Conservation (phyloP, 305 asterid species). For the Rubia tinctorum region DNA sequence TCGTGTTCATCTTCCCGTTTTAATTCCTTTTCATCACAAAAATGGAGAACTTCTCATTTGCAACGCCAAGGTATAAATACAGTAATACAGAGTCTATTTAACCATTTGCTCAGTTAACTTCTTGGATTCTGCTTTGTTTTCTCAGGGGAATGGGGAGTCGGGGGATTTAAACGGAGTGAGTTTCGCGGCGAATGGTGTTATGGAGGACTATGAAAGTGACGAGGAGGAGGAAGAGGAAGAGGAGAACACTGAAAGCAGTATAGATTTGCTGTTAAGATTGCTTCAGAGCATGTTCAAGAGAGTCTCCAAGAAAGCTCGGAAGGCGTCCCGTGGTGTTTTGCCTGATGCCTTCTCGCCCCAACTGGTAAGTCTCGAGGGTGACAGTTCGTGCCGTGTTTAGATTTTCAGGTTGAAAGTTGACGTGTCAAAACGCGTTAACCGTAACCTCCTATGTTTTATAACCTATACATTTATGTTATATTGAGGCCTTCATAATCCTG, state of each 20-base stretch:
- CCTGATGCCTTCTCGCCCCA: slow-evolving; percentile 37
- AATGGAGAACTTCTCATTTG: not conserved
- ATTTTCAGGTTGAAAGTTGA: no score
- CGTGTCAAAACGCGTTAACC: no score
- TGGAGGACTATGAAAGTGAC: slow-evolving; percentile 14
- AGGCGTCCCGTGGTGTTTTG: slow-evolving; percentile 33
- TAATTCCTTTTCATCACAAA: not conserved
- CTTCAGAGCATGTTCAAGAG: slow-evolving; percentile 34
- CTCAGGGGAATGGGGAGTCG: slow-evolving; percentile 26
- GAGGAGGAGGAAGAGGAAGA: slow-evolving; percentile 31
- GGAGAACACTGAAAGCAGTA: slow-evolving; percentile 32
- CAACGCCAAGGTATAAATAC: slow-evolving; percentile 7
- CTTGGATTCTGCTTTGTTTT: not conserved
- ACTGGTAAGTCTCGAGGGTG: slow-evolving; percentile 22
- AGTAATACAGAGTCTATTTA: not conserved
- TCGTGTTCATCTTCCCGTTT: not conserved
- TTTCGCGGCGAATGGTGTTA: slow-evolving; percentile 23
- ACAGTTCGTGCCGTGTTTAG: no score
- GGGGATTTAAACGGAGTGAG: slow-evolving; percentile 22
- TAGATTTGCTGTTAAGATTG: slow-evolving; percentile 33
- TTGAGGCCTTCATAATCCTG: no score
- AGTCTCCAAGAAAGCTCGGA: slow-evolving; percentile 31
- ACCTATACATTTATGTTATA: no score
- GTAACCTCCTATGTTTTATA: no score
- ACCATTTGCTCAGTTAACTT: not conserved